phyloP scores from a whole-genome alignment of 352 stramenopile genomes.

The Phytophthora citricola region DNA sequence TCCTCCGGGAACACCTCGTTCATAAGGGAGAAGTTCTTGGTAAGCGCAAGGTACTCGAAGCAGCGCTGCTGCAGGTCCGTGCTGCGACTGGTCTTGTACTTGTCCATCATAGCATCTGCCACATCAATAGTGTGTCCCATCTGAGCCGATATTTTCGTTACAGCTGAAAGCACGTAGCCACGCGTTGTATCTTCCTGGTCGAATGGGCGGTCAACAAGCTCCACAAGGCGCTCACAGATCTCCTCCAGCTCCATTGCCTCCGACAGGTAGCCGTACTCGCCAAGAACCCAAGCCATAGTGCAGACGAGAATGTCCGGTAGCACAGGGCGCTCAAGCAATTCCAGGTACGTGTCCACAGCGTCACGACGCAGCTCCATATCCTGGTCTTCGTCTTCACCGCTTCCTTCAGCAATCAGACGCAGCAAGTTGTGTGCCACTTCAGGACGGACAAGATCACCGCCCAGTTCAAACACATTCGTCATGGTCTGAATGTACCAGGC shows the following conservation, averaged over 20 bases:
- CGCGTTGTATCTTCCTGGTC: conserved; percentile 93
- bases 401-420: conserved; percentile 97
- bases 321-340: conserved; percentile 95
- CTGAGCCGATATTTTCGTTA: conserved; percentile 99
- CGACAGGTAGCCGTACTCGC: conserved; percentile 99
- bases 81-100: conserved; percentile 96
- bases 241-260: conserved; percentile 93
- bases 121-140: conserved; percentile 90
- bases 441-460: conserved; percentile 97
- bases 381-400: conserved; percentile 96
- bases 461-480: conserved; percentile 96
- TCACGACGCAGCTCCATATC: conserved; percentile 97
- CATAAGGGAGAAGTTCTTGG: conserved; percentile 93
- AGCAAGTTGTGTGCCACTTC: conserved; percentile 98
- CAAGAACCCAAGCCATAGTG: conserved; percentile 98
- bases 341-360: conserved; percentile 97
- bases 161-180: conserved; percentile 95
- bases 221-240: conserved; percentile 96
- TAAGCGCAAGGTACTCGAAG: conserved; percentile 97
- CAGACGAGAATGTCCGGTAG: conserved; percentile 96
- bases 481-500: conserved; percentile 99
- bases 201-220: conserved; percentile 89
- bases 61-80: conserved; percentile 98
- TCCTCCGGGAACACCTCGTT: conserved; percentile 96
- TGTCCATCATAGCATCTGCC: conserved; percentile 95